Percentiles rank a stretch among this genome's conserved stretches.
These are phyloP conservation scores for Cubamyces lactineus DNA, from an alignment of 768 basidiomycete genomes.

Conservation along the genomic window DNA sequence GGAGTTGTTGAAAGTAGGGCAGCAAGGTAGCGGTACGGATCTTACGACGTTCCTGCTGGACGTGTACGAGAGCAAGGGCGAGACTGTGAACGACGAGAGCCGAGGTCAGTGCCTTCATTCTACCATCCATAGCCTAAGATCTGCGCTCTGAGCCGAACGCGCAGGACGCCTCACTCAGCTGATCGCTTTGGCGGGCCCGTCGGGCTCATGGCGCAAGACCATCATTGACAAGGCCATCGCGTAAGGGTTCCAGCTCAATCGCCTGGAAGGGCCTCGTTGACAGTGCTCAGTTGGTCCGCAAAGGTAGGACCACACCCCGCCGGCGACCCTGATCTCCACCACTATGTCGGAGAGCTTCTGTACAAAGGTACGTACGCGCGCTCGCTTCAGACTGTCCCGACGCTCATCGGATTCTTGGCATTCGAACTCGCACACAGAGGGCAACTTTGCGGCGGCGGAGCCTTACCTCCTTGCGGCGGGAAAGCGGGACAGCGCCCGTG, in stretches of 20 bases:
- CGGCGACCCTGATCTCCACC: constrained; percentile 87
- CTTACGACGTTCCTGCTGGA: constrained; percentile 79
- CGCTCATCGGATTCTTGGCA: constrained; percentile 13
- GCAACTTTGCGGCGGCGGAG: constrained; percentile 74
- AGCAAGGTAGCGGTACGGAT: constrained; percentile 91
- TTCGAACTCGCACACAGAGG: constrained; percentile 52
- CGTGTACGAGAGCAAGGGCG: constrained; percentile 77
- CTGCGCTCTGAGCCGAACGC: constrained; percentile 6
- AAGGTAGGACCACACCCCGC: constrained; percentile 78
- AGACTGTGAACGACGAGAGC: constrained; percentile 73
- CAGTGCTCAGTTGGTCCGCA: constrained; percentile 73
- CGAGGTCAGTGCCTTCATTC: constrained; percentile 55
- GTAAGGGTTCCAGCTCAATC: constrained; percentile 50
- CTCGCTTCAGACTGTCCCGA: background rate
- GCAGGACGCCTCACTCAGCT: constrained; percentile 88
- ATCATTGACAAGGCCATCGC: constrained; percentile 82
- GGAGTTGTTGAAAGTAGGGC: constrained; percentile 85
- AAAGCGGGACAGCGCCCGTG: constrained; percentile 84
- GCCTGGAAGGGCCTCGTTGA: constrained; percentile 10
- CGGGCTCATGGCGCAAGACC: constrained; percentile 89
- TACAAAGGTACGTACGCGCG: constrained; percentile 64
- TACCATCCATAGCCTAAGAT: background rate
- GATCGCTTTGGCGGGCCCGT: constrained; percentile 80
- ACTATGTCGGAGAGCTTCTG: constrained; percentile 87
- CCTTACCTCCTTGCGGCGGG: constrained; percentile 83